Base-by-base conservation (phyloP, 805 yeast species). In the Spathaspora girioi region DNA sequence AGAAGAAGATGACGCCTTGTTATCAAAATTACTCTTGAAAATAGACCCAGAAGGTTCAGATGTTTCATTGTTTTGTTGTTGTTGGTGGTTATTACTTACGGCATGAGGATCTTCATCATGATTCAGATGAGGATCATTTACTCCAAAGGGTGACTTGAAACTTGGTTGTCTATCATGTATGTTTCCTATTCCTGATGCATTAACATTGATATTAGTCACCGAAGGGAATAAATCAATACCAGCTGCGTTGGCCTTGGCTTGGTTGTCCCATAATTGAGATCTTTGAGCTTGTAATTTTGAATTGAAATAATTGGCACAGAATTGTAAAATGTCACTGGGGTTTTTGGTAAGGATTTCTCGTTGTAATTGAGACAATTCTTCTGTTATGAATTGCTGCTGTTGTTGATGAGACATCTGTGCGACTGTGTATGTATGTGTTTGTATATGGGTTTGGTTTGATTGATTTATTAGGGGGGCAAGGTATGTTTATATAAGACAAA, bases 241-340 rank as follows among this genome's bases (percentile, higher is more conserved):
- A 38, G 80, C 76, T 1, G 78, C 70, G 44, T 66, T 68, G 4
- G 83, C 83, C 54, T 71, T 73, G 41, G 71, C 62, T 59, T 77
- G 79, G 52, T 76, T 79, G n/a, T 65, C 65, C 80, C 82, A 80
- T 46, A 78, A 67, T 38, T 73, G 75, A 27, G 72, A 61, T 62
- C 88, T 76, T 61, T 85, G 88, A 29, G 78, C 76, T 57, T 82
- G 84, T 53, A 87, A 70, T 53, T 84, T 80, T 46, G 75, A 65
- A 61, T 79, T 80, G 71, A 88, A 88, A 67, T 84, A 86, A 66
- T 83, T 80, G 50, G 88, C 86, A 60, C 92, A 85, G 69, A 87
- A 88, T 62, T 87, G 91, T 52, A 88, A 65, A 11, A 87, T 71
- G 61, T 87, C 93, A 12, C 73, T 62, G 1, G 96, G 96, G 58